phyloP scores from a whole-genome alignment of 192 early-diverging fungal genomes.

The Martensiomyces pterosporus region DNA sequence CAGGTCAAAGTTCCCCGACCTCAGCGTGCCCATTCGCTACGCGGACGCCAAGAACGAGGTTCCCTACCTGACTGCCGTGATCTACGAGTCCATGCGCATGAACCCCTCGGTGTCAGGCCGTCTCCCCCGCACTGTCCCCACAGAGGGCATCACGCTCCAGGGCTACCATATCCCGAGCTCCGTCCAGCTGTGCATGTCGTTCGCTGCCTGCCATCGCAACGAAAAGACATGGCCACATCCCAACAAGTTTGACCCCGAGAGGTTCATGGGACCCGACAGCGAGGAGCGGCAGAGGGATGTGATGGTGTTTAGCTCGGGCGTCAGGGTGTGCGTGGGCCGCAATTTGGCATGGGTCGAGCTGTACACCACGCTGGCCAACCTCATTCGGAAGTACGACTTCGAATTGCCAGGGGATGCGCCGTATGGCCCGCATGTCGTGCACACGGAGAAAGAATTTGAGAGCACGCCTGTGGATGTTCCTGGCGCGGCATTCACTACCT shows the following conservation, averaged over 20 bases:
- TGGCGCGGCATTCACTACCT: conserved; percentile 13
- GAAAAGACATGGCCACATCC: conserved; percentile 14
- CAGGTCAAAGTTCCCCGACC: conserved; percentile 22
- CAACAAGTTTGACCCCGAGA: conserved; percentile 22
- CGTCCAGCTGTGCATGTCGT: conserved; percentile 14
- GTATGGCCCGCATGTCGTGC: conserved; percentile 15
- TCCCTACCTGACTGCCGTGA: conserved; percentile 35
- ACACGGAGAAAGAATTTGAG: too few species aligned
- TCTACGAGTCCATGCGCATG: conserved; percentile 45
- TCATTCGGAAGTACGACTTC: conserved; percentile 33
- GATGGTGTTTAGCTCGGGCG: conserved; percentile 31
- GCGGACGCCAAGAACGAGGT: conserved; percentile 13
- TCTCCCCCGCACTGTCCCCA: conserved; percentile 23
- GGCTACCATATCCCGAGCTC: conserved; percentile 17
- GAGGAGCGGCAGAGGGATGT: conserved; percentile 10
- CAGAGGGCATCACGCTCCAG: conserved; percentile 5
- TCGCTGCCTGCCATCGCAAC: conserved; percentile 33
- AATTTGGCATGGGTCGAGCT: conserved; percentile 37
- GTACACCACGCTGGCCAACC: conserved; percentile 37
- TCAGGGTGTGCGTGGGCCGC: conserved; percentile 39
- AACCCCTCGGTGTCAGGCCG: conserved; percentile 19
- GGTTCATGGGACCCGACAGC: conserved; percentile 26
- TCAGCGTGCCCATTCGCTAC: conserved; percentile 11
- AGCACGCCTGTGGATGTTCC: conserved; percentile 15
- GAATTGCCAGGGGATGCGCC: conserved; percentile 10